These are phyloP conservation scores for Globisporangium barbulae DNA, from an alignment of 352 stramenopile species.

Conservation along the genomic window DNA sequence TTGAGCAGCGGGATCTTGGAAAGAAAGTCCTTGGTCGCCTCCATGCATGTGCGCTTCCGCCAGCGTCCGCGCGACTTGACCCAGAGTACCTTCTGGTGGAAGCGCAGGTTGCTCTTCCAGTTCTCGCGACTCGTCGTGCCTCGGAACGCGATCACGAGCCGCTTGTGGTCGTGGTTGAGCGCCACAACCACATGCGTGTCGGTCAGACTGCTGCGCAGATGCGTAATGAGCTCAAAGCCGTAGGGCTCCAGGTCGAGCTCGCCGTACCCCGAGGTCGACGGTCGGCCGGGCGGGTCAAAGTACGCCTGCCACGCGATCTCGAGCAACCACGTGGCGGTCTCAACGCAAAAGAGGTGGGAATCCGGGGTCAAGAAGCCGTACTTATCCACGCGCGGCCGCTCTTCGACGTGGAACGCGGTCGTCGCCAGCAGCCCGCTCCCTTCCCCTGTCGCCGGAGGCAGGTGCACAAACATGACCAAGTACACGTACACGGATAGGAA, in stretches of 20 bases:
- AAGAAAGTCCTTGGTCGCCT: constrained; percentile 53
- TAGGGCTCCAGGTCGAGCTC: constrained; percentile 65
- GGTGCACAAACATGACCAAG: constrained; percentile 80
- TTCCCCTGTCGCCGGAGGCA: constrained; percentile 51
- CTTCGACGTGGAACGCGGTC: constrained; percentile 73
- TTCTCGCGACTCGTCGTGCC: constrained; percentile 85
- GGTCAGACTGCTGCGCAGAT: constrained; percentile 64
- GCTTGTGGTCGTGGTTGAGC: constrained; percentile 45
- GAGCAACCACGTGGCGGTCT: constrained; percentile 78
- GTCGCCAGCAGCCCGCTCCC: constrained; percentile 49
- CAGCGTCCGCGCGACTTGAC: constrained; percentile 63
- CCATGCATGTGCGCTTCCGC: constrained; percentile 53
- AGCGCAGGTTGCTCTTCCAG: constrained; percentile 87
- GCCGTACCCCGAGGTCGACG: constrained; percentile 74
- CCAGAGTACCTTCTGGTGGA: constrained; percentile 75
- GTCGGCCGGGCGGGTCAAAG: constrained; percentile 75
- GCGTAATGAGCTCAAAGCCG: constrained; percentile 83
- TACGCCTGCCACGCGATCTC: constrained; percentile 87
- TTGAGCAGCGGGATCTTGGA: constrained; percentile 82
- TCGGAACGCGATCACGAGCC: constrained; percentile 83
- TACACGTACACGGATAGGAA: constrained; percentile 85
- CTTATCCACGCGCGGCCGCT: constrained; percentile 51
- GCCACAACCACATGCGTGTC: constrained; percentile 78
- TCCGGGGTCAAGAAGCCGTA: constrained; percentile 66
- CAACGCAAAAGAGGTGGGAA: constrained; percentile 84